Evolutionary conservation across 306 rosid species (phyloP).

Genomic region (Erythrophleum fordii): DNA sequence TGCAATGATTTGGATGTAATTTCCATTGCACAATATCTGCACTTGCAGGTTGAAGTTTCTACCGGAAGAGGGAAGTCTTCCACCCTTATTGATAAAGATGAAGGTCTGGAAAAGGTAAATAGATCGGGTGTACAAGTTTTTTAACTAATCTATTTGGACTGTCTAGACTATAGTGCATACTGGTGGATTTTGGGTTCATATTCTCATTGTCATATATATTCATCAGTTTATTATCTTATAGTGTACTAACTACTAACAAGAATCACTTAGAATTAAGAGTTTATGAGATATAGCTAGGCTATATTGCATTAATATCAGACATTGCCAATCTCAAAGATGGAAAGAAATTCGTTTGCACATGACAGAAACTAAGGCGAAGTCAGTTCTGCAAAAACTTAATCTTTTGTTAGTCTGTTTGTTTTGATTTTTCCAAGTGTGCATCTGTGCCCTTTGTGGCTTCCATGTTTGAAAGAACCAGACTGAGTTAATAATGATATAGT

Average conservation of each 20-base stretch:
- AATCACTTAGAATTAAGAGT: slow-evolving; percentile 9
- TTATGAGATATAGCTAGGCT: slow-evolving; percentile 2
- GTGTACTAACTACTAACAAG: not conserved
- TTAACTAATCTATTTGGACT: slow-evolving; percentile 14
- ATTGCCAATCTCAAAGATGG: slow-evolving; percentile 4
- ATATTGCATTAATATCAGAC: slow-evolving; percentile 1
- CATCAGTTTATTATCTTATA: not conserved
- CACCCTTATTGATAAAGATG: slow-evolving; percentile 72
- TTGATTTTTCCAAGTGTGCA: slow-evolving; percentile 1
- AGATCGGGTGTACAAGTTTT: slow-evolving; percentile 27
- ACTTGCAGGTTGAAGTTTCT: slow-evolving; percentile 73
- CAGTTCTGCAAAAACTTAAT: no score
- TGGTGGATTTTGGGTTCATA: slow-evolving; percentile 15
- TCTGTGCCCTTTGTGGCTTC: slow-evolving; percentile 13
- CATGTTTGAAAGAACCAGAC: slow-evolving; percentile 25
- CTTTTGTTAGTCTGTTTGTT: no score
- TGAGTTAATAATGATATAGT: not conserved
- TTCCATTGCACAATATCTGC: slow-evolving; percentile 40
- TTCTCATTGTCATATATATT: not conserved
- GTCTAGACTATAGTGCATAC: slow-evolving; percentile 4
- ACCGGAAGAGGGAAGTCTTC: slow-evolving; percentile 74
- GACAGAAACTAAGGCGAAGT: not conserved
- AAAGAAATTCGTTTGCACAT: not conserved
- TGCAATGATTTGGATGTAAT: slow-evolving; percentile 18
- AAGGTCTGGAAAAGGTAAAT: slow-evolving; percentile 80